Conservation (phyloP, 148 eudicot genomes). For the Vaccinium macrocarpon region DNA sequence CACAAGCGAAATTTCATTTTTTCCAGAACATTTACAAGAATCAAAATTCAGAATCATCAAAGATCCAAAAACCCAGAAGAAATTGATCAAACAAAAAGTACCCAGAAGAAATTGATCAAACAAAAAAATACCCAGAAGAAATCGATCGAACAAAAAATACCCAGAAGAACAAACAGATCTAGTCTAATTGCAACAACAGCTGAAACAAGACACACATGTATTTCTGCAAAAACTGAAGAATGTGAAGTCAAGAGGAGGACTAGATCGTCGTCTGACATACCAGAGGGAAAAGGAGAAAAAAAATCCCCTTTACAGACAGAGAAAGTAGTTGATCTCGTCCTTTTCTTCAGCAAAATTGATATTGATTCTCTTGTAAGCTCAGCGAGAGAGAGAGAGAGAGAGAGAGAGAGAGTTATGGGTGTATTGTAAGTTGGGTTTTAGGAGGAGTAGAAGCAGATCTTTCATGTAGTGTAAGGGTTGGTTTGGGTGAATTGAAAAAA, state of each 20-base stretch:
- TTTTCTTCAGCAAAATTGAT: background rate
- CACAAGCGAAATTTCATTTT: background rate
- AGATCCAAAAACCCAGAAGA: background rate
- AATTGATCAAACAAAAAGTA: background rate
- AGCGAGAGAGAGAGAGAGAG: conserved; percentile 12
- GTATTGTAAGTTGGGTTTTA: background rate
- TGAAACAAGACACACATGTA: background rate
- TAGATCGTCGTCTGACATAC: background rate
- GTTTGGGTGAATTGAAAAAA: too few relatives aligned
- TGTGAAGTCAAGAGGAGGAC: background rate
- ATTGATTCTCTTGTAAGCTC: background rate
- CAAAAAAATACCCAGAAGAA: background rate
- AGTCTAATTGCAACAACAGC: background rate
- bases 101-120: background rate
- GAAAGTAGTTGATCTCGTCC: background rate
- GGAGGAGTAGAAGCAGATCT: background rate
- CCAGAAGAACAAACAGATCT: background rate
- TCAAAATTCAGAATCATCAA: background rate
- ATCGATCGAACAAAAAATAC: background rate
- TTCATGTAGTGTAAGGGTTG: background rate
- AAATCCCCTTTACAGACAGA: background rate
- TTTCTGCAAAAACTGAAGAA: background rate
- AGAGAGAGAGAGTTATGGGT: background rate
- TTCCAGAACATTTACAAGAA: background rate
- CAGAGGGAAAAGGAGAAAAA: background rate